Evolutionary conservation across 768 basidiomycete genomes (phyloP).

Genomic region (Suillus variegatus): DNA sequence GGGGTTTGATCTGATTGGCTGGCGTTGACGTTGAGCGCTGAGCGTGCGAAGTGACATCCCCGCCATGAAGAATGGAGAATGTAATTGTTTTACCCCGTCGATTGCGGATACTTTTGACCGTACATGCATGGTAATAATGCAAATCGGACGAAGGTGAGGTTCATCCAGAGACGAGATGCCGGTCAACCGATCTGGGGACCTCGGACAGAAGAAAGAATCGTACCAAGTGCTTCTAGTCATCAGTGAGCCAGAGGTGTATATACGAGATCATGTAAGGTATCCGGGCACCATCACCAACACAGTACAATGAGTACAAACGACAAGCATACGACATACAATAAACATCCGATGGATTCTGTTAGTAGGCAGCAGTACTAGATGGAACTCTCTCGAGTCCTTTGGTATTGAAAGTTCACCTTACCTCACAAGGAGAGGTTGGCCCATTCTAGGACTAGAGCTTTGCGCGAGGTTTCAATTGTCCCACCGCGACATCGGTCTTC

Average conservation of each 20-base stretch:
- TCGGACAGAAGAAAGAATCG: not conserved
- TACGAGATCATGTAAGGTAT: not conserved
- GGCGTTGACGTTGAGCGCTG: not conserved
- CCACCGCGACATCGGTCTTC: slow-evolving; percentile 47
- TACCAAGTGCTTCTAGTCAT: not conserved
- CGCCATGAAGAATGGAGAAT: too few relatives aligned
- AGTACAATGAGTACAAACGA: not conserved
- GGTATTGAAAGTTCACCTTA: not conserved
- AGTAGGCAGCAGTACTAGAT: not conserved
- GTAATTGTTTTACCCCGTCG: not conserved
- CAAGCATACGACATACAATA: not conserved
- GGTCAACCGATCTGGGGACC: not conserved
- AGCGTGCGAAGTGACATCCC: not conserved
- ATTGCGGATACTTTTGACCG: not conserved
- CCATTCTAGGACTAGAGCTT: slow-evolving; percentile 16
- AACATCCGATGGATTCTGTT: not conserved
- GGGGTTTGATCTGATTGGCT: not conserved
- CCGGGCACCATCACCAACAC: not conserved
- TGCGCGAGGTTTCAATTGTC: slow-evolving; percentile 19
- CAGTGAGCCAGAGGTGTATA: not conserved
- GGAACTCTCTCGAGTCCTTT: not conserved
- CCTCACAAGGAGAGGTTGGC: not conserved
- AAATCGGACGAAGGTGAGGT: not conserved
- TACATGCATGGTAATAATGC: not conserved
- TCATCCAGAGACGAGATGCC: not conserved